Evolutionary conservation across 2,329 filamentous ascomycete species (phyloP), one percentile per base, ranked within the genome.

Genomic region (Rosellinia necatrix): DNA sequence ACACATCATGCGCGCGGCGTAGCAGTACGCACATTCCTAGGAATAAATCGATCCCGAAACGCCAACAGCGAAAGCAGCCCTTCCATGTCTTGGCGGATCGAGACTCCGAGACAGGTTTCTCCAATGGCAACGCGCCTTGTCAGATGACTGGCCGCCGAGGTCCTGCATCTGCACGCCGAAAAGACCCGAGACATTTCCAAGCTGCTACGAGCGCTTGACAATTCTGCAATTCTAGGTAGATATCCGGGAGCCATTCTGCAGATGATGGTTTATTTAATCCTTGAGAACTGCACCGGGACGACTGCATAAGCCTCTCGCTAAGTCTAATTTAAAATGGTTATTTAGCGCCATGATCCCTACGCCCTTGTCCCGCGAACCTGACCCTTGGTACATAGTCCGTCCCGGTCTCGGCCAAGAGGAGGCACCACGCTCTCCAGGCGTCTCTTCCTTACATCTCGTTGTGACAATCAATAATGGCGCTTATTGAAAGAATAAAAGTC

Each of bases 251-350:
- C 47, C 24, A 49, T 47, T 34, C 21, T 22, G 22, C n/a, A n/a
- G n/a, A n/a, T 51, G 17, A 37, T 51, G 12, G 48, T 51, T 40
- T 24, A 27, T 44, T 43, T 44, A 27, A 15, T 53, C 21, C 25
- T 34, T 42, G 41, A 43, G 53, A 46, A 41, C 19, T 38, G 15
- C 29, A 30, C 25, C 43, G 7, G 32, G 19, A 32, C 40, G 30
- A 34, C n/a, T n/a, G n/a, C n/a, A 17, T 46, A 27, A 30, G 32
- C 13, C 22, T 15, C 46, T 54, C 46, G 7, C 29, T 53, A 47
- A 49, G 30, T 57, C 38, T 53, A 53, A 52, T 57, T 49, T 22
- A 29, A 32, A n/a, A n/a, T n/a, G n/a, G n/a, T n/a, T n/a, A n/a
- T n/a, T n/a, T n/a, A n/a, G n/a, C n/a, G n/a, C n/a, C n/a, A n/a